These are phyloP conservation scores for Soucietia sequanensis DNA, from an alignment of 805 yeast genomes.

Conservation along the genomic window DNA sequence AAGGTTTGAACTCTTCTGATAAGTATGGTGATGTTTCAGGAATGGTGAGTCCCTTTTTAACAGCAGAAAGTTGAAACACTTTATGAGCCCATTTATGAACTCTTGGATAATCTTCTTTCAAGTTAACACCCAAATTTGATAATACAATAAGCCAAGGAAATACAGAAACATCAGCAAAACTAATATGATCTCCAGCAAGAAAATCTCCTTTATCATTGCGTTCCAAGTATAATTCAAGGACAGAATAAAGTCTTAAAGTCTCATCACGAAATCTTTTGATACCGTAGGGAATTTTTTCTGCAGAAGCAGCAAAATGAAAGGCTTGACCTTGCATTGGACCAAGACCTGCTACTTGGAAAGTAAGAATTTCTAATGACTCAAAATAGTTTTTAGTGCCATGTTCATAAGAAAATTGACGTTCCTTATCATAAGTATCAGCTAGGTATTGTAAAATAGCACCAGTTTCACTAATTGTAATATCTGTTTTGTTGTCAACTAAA, in stretches of 20 bases:
- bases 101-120: conserved; percentile 35
- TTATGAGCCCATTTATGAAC: conserved; percentile 40
- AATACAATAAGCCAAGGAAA: conserved; percentile 43
- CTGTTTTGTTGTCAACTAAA: conserved; percentile 40
- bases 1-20: neutral
- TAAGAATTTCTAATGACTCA: conserved; percentile 51
- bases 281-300: conserved; percentile 56
- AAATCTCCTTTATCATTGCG: conserved; percentile 40
- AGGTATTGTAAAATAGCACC: conserved; percentile 62
- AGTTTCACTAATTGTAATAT: conserved; percentile 53
- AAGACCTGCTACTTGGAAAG: conserved; percentile 57
- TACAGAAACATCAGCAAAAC: conserved; percentile 57
- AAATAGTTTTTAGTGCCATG: conserved; percentile 44
- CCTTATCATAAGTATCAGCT: conserved; percentile 59
- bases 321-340: conserved; percentile 69
- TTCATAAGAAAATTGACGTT: conserved; percentile 44
- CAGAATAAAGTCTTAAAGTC: conserved; percentile 52
- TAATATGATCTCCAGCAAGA: conserved; percentile 57
- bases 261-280: conserved; percentile 52
- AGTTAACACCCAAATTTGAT: conserved; percentile 23
- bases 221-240: conserved; percentile 49
- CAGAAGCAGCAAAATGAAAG: conserved; percentile 43
- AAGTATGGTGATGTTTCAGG: neutral
- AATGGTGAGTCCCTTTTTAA: conserved; percentile 23
- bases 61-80: conserved; percentile 30